Conservation (phyloP, 768 basidiomycete genomes). For the Bullera alba region DNA sequence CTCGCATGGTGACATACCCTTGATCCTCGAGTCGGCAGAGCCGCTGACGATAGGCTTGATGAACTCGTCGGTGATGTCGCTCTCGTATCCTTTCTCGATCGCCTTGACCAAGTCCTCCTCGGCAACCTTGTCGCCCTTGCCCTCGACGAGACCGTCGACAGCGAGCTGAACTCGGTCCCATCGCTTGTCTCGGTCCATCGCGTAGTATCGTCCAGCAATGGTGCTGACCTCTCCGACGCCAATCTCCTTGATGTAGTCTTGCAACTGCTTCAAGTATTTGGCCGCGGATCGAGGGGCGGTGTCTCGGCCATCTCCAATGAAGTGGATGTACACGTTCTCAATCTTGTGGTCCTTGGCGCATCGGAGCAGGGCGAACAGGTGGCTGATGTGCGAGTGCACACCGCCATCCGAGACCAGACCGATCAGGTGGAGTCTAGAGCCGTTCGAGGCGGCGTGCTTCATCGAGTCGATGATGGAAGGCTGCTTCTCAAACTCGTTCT, state of each 20-base stretch:
- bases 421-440: conserved; percentile 77
- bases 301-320: conserved; percentile 90
- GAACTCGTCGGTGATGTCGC: conserved; percentile 89
- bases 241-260: conserved; percentile 69
- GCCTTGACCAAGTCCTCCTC: conserved; percentile 58
- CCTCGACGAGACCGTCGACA: conserved; percentile 72
- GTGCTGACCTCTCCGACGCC: conserved; percentile 68
- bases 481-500: conserved; percentile 75
- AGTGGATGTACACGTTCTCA: conserved; percentile 82
- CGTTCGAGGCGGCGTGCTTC: conserved; percentile 71
- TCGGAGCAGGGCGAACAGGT: conserved; percentile 83
- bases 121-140: conserved; percentile 56
- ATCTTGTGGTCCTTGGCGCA: conserved; percentile 79
- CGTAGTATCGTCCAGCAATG: conserved; percentile 84
- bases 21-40: conserved; percentile 68
- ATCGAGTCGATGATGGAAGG: conserved; percentile 63
- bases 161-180: conserved; percentile 92
- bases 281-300: conserved; percentile 79
- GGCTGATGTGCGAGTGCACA: conserved; percentile 90
- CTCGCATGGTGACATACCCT: conserved; percentile 53
- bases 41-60: conserved; percentile 88
- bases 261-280: conserved; percentile 67
- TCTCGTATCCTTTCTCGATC: conserved; percentile 67
- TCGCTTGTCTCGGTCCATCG: conserved; percentile 94
- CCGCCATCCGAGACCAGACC: conserved; percentile 92